Percentiles rank a stretch among this genome's conserved stretches.
Conservation (phyloP, 2,329 filamentous ascomycete genomes). For the Cordyceps javanica region DNA sequence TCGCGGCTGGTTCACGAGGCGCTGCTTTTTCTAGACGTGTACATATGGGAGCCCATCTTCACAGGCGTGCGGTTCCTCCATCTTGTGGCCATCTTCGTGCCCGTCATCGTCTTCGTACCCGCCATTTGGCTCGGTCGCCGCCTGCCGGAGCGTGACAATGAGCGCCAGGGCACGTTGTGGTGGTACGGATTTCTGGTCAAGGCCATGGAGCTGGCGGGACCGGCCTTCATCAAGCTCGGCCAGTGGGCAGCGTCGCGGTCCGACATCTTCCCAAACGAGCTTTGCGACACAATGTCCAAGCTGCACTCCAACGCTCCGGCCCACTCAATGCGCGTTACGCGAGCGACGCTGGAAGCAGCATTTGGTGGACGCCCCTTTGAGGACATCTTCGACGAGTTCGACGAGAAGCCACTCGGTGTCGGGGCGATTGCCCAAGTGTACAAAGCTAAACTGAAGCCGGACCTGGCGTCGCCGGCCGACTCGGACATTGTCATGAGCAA, state of each 20-base stretch:
- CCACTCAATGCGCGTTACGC: constrained; percentile 76
- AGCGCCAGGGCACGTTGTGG: constrained; percentile 78
- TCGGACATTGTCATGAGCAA: constrained; percentile 38
- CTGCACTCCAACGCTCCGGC: constrained; percentile 92
- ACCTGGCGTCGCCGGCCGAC: constrained; percentile 59
- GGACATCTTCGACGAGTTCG: constrained; percentile 94
- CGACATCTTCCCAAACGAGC: constrained; percentile 89
- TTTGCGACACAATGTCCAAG: constrained; percentile 91
- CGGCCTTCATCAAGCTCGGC: constrained; percentile 97
- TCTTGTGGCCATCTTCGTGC: constrained; percentile 81
- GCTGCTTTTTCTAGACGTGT: constrained; percentile 62
- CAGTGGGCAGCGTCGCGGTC: constrained; percentile 97
- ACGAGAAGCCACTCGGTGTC: constrained; percentile 82
- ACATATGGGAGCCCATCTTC: constrained; percentile 77
- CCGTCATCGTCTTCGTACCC: constrained; percentile 76
- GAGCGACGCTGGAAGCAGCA: constrained; percentile 69
- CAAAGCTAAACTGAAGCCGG: constrained; percentile 82
- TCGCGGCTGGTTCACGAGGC: constrained; percentile 51
- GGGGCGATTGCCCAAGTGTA: constrained; percentile 98
- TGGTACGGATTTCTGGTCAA: constrained; percentile 88
- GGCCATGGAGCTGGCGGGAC: constrained; percentile 87
- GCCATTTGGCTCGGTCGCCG: constrained; percentile 71
- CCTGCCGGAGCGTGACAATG: constrained; percentile 59
- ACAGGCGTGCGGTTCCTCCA: constrained; percentile 86
- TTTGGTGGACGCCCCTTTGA: constrained; percentile 77